phyloP scores from a whole-genome alignment of 345 rosid genomes.

The Clarkia xantiana region DNA sequence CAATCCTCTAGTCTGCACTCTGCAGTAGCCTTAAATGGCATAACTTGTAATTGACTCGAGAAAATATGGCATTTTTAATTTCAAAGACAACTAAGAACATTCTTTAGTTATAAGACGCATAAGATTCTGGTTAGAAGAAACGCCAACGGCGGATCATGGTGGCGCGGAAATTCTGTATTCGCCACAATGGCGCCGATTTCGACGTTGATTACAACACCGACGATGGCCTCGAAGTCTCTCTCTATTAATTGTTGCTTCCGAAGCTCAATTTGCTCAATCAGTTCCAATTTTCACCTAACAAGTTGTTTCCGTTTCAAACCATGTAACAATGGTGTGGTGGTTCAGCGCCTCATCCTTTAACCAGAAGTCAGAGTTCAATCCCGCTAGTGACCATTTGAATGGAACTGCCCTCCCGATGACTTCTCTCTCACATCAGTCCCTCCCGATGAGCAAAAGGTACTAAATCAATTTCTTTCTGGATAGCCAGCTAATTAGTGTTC shows the following conservation, averaged over 20 bases:
- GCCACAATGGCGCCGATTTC: constrained; percentile 33
- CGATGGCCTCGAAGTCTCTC: constrained; percentile 63
- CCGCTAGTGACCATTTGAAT: too few relatives aligned
- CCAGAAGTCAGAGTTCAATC: too few relatives aligned
- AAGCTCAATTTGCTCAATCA: background rate
- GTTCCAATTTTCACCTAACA: background rate
- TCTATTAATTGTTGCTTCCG: background rate
- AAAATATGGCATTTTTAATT: too few relatives aligned
- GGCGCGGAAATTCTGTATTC: constrained; percentile 42
- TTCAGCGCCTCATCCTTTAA: too few relatives aligned
- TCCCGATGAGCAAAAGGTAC: constrained; percentile 72
- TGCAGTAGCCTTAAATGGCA: too few relatives aligned
- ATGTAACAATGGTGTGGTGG: too few relatives aligned
- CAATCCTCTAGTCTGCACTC: too few relatives aligned
- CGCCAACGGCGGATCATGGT: constrained; percentile 33
- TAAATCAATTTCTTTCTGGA: too few relatives aligned
- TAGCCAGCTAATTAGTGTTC: too few relatives aligned
- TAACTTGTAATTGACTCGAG: too few relatives aligned
- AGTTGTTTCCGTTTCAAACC: constrained; percentile 14
- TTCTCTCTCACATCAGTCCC: constrained; percentile 71
- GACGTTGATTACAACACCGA: constrained; percentile 54
- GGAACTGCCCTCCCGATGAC: background rate
- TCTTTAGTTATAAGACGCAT: too few relatives aligned
- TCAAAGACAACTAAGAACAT: too few relatives aligned
- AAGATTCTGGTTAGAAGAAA: constrained; percentile 1